A percentile compares a stretch with the other conserved stretches of the same genome.
These are phyloP conservation scores for Rhizopogon roseolus DNA, from an alignment of 768 basidiomycete species.

Conservation along the genomic window DNA sequence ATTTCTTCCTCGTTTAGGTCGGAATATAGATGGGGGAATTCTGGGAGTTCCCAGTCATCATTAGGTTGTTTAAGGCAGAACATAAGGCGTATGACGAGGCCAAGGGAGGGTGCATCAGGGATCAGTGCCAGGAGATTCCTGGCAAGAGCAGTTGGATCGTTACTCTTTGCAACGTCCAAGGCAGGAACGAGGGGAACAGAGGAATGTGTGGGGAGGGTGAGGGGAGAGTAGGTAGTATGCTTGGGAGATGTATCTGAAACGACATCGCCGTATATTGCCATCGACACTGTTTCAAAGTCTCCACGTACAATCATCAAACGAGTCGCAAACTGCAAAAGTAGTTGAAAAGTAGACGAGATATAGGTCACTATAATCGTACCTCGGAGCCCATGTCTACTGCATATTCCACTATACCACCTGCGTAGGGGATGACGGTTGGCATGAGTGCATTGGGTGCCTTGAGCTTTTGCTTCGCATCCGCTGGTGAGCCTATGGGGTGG, in stretches of 20 bases:
- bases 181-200: slow-evolving; percentile 39
- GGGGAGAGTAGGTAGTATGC: slow-evolving; percentile 37
- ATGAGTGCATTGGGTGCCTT: slow-evolving; percentile 68
- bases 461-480: slow-evolving; percentile 49
- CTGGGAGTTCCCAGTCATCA: slow-evolving; percentile 76
- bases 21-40: slow-evolving; percentile 67
- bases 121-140: slow-evolving; percentile 57
- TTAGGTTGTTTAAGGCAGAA: slow-evolving; percentile 74
- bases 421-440: slow-evolving; percentile 66
- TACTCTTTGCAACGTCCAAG: slow-evolving; percentile 56
- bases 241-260: slow-evolving; percentile 39
- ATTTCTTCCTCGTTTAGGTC: slow-evolving; percentile 49
- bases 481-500: slow-evolving; percentile 40
- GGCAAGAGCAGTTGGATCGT: slow-evolving; percentile 60
- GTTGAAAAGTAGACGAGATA: neutral
- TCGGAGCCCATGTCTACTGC: slow-evolving; percentile 65
- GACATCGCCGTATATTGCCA: slow-evolving; percentile 56
- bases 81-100: slow-evolving; percentile 65
- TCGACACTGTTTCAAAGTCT: slow-evolving; percentile 59
- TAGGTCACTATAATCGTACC: slow-evolving; percentile 32
- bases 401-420: slow-evolving; percentile 65
- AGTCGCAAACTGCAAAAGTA: slow-evolving; percentile 52
- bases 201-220: slow-evolving; percentile 28
- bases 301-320: slow-evolving; percentile 80
- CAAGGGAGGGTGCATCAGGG: slow-evolving; percentile 57